Evolutionary conservation across 1,284 basidiomycete genomes (phyloP).

Genomic region (Fomitopsis betulina): DNA sequence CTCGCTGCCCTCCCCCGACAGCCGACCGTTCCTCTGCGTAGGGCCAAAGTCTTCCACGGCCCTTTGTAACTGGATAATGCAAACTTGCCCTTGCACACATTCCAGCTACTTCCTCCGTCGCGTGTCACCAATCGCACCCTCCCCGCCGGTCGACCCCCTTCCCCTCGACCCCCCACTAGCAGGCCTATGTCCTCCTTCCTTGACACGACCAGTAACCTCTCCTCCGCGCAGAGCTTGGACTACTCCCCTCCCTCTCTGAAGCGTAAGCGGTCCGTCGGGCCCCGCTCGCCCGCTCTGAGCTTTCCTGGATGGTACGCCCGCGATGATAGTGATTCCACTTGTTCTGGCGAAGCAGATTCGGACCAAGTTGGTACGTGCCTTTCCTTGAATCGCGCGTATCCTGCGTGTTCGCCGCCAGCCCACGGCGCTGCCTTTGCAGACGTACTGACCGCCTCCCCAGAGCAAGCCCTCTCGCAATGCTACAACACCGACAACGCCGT

Average conservation of each 20-base stretch:
- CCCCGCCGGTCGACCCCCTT: slow-evolving; percentile 12
- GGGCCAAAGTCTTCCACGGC: slow-evolving; percentile 8
- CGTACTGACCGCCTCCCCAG: slow-evolving; percentile 17
- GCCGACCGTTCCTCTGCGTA: slow-evolving; percentile 10
- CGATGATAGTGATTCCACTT: slow-evolving; percentile 3
- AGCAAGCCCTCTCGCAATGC: slow-evolving; percentile 29
- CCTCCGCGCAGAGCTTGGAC: slow-evolving; percentile 36
- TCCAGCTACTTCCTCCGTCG: slow-evolving; percentile 20
- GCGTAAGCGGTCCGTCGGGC: slow-evolving; percentile 20
- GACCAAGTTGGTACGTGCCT: slow-evolving; percentile 36
- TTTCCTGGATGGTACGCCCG: slow-evolving; percentile 12
- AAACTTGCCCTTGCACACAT: slow-evolving; percentile 25
- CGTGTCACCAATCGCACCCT: slow-evolving; percentile 9
- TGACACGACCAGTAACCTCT: slow-evolving; percentile 26
- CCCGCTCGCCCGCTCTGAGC: slow-evolving; percentile 5
- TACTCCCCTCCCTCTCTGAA: slow-evolving; percentile 22
- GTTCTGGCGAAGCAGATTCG: slow-evolving; percentile 27
- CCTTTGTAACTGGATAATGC: slow-evolving; percentile 36
- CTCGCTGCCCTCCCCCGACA: slow-evolving; percentile 10
- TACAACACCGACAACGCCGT: slow-evolving; percentile 55
- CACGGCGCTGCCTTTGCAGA: neutral
- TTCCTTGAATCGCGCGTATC: neutral
- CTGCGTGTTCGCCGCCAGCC: slow-evolving; percentile 9
- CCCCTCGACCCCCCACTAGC: slow-evolving; percentile 12
- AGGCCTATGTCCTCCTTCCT: slow-evolving; percentile 30